These are phyloP conservation scores for Mycena epipterygia DNA, from an alignment of 768 basidiomycete genomes.

Conservation along the genomic window DNA sequence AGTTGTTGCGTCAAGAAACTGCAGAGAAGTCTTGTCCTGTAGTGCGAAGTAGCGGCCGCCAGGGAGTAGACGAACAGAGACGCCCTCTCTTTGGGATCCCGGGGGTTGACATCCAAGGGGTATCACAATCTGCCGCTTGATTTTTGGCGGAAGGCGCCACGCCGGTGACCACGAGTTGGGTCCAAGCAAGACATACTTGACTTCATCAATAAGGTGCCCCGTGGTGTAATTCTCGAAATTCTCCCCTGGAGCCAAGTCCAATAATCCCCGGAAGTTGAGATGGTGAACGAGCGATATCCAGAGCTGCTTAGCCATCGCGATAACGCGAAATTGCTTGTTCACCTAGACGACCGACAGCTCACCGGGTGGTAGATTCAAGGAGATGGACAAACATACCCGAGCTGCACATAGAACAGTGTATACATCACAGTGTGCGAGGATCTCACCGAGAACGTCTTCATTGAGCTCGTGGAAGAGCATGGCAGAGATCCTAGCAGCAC, in stretches of 20 bases:
- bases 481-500: slow-evolving; percentile 1
- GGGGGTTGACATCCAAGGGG: too few relatives aligned
- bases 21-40: neutral
- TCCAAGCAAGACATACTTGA: neutral
- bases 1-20: neutral
- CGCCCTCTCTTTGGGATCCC: neutral
- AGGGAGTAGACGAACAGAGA: neutral
- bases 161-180: neutral
- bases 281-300: neutral
- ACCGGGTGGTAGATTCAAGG: neutral
- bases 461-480: slow-evolving; percentile 31
- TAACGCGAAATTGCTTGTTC: neutral
- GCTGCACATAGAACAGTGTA: neutral
- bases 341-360: too few relatives aligned
- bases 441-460: neutral
- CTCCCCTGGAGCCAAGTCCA: neutral
- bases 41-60: neutral
- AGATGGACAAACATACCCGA: neutral
- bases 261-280: neutral
- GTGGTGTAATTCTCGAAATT: neutral
- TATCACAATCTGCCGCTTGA: neutral
- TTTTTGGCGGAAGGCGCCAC: neutral
- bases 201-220: neutral
- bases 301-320: neutral
- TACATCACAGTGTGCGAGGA: neutral